These are phyloP conservation scores for Kodamaea laetipori DNA, from an alignment of 805 yeast species.

Conservation along the genomic window DNA sequence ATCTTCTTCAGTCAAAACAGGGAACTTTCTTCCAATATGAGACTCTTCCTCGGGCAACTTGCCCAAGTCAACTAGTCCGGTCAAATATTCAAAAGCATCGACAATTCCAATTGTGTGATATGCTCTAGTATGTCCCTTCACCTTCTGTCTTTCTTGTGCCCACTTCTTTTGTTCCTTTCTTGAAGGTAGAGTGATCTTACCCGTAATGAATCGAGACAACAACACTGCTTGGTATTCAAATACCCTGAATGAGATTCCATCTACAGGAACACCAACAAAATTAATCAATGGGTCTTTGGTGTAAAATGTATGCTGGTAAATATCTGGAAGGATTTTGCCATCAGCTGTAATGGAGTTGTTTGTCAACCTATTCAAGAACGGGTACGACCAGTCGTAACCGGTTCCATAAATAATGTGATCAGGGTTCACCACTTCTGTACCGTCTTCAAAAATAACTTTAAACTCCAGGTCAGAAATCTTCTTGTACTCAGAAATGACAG, in stretches of 20 bases:
- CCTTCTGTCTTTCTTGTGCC: conserved; percentile 39
- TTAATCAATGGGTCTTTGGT: conserved; percentile 64
- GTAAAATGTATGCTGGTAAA: conserved; percentile 63
- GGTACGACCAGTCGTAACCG: conserved; percentile 69
- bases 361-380: conserved; percentile 47
- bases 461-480: conserved; percentile 27
- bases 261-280: conserved; percentile 61
- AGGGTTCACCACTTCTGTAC: conserved; percentile 45
- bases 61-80: conserved; percentile 21
- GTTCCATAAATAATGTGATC: conserved; percentile 71
- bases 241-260: conserved; percentile 62
- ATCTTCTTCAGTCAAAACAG: conserved; percentile 21
- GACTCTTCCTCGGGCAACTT: conserved; percentile 15
- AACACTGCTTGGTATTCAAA: conserved; percentile 66
- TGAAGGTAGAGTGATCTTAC: conserved; percentile 53
- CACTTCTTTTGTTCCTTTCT: conserved; percentile 47
- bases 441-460: conserved; percentile 50
- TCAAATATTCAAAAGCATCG: conserved; percentile 20
- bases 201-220: conserved; percentile 62
- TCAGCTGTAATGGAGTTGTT: conserved; percentile 35
- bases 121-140: conserved; percentile 42
- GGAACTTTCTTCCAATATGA: conserved; percentile 26
- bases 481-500: conserved; percentile 25
- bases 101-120: conserved; percentile 43
- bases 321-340: conserved; percentile 36